Base-by-base conservation (phyloP, 345 rosid genomes). In the Nephelium lappaceum region DNA sequence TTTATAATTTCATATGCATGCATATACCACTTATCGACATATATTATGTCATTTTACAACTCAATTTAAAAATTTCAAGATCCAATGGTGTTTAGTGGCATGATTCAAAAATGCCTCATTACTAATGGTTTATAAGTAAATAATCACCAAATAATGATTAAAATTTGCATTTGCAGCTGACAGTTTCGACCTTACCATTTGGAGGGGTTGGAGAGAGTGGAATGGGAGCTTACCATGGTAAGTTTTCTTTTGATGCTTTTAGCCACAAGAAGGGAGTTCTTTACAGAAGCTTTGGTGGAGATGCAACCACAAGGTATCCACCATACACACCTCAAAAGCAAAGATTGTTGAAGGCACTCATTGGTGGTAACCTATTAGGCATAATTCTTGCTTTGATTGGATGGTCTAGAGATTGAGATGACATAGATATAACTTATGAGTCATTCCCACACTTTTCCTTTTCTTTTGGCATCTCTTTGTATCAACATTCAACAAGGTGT, bases 131-230 rank as follows among this genome's bases (percentile, higher is more conserved):
- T 47, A 23, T 12, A 0, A 61, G 55, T 15, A 6, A 38, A 0
- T 53, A 10, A 62, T 23, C 51, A 45, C 51, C 23, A 63, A 78
- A 24, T 9, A 3, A 55, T 85, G 7, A 2, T 45, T 8, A 11
- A 45, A 5, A 45, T 45, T 45, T 45, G 12, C 12, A 45, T 11
- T 45, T 45, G 85, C 91, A 95, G 98, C 84, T 89, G 0, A 82
- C 89, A 0, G 83, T 92, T 49, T 78, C 88, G 0, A 71, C 80
- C 39, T 82, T 95, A 27, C 98, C 98, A 0, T 92, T 93, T 57
- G 98, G 98, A 39, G 98, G 98, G n/a, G 95, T 95, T 0, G 98
- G 97, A 42, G 98, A 91, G 86, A 95, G 98, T 36, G 98, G 97
- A 78, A 87, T 92, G 63, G 98, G 98, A 36, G 79, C 91, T 0